These are phyloP conservation scores for Beauveria sp. DNA, from an alignment of 2,329 filamentous ascomycete species.

Conservation along the genomic window DNA sequence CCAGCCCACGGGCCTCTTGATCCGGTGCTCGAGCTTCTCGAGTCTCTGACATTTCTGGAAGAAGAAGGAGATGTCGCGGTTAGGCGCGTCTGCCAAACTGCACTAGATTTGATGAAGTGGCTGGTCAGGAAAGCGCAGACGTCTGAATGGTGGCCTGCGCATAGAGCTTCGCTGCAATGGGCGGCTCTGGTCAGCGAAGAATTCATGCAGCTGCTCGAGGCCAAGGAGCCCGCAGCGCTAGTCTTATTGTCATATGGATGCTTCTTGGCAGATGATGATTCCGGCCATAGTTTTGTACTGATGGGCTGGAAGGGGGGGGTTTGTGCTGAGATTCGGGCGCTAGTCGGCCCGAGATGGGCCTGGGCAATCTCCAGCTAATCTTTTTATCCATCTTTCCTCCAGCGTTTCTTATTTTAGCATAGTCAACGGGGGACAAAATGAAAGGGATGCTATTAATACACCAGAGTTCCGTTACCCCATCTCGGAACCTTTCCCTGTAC, in stretches of 20 bases:
- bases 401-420: no score
- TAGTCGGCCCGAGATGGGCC: not conserved
- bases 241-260: not conserved
- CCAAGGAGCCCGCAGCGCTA: not conserved
- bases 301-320: not conserved
- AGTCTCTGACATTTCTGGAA: not conserved
- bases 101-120: not conserved
- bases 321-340: not conserved
- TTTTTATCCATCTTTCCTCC: no score
- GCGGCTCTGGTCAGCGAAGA: not conserved
- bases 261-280: not conserved
- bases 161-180: not conserved
- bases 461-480: no score
- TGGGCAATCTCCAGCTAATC: not conserved
- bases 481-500: no score
- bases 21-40: not conserved
- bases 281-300: not conserved
- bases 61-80: not conserved
- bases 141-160: not conserved
- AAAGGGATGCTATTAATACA: no score
- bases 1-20: not conserved
- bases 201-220: not conserved
- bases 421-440: no score
- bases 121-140: not conserved
- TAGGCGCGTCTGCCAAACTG: not conserved